Conservation (phyloP, 495 filamentous ascomycete species). For the Aspergillus coremiiformis region DNA sequence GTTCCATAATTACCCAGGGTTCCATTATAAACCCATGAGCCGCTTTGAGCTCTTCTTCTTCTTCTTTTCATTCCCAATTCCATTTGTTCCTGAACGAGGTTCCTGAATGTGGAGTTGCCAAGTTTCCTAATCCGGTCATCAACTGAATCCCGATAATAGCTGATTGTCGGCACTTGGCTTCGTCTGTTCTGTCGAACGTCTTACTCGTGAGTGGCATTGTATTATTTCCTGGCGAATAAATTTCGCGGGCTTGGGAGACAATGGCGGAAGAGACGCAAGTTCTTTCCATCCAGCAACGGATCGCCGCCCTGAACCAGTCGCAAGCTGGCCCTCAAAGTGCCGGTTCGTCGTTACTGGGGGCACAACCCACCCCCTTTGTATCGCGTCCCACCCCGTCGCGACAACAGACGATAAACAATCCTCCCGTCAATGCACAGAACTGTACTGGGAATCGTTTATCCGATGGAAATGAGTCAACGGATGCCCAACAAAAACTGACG, state of each 20-base stretch:
- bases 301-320: constrained; percentile 51
- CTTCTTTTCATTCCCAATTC: background rate
- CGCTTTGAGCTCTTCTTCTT: background rate
- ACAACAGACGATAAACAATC: constrained; percentile 41
- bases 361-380: constrained; percentile 20
- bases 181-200: no score
- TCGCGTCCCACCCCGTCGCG: constrained; percentile 35
- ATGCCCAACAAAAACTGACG: constrained; percentile 15
- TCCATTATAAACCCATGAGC: background rate
- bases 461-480: constrained; percentile 41
- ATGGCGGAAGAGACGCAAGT: constrained; percentile 36
- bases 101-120: background rate
- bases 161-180: background rate
- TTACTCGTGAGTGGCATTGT: background rate
- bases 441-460: constrained; percentile 11
- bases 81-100: background rate
- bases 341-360: constrained; percentile 13
- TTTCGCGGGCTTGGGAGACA: background rate
- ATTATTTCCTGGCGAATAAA: background rate
- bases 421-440: constrained; percentile 34
- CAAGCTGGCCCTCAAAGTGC: constrained; percentile 38
- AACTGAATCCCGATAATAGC: background rate
- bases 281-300: constrained; percentile 50
- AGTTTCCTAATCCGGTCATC: background rate
- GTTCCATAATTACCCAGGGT: no score